phyloP scores from a whole-genome alignment of 495 filamentous ascomycete species.

The Xylaria longipes region DNA sequence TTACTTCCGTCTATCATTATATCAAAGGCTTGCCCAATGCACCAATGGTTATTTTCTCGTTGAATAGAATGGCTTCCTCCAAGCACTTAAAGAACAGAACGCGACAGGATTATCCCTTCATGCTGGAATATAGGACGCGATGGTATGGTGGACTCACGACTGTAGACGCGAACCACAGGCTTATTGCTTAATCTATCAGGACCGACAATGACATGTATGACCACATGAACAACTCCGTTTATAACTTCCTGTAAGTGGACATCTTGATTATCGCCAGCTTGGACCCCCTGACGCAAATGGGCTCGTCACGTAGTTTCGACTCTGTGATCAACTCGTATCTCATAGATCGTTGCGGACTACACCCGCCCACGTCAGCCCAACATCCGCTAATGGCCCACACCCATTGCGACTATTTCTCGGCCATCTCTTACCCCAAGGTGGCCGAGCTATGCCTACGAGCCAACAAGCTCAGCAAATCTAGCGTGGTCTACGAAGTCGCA shows the following conservation, averaged over 20 bases:
- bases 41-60: not conserved
- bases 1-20: not conserved
- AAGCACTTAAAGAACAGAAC: conserved; percentile 65
- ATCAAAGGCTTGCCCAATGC: not conserved
- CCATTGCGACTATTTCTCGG: conserved; percentile 82
- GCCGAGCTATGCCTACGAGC: conserved; percentile 84
- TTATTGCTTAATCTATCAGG: conserved; percentile 52
- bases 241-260: conserved; percentile 68
- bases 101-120: conserved; percentile 77
- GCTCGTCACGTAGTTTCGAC: conserved; percentile 61
- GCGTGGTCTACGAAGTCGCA: conserved; percentile 91
- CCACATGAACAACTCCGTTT: conserved; percentile 84
- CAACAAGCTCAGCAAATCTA: conserved; percentile 81
- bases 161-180: conserved; percentile 4
- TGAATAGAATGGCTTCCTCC: conserved; percentile 40
- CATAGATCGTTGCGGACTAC: conserved; percentile 76
- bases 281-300: not conserved
- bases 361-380: conserved; percentile 70
- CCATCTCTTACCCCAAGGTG: conserved; percentile 81
- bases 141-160: conserved; percentile 62
- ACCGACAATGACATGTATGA: conserved; percentile 96
- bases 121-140: conserved; percentile 84
- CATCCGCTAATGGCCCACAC: conserved; percentile 85
- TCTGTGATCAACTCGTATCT: conserved; percentile 91
- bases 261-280: not conserved